Percentiles rank a stretch among this genome's conserved stretches.
Evolutionary conservation across 495 filamentous ascomycete species (phyloP).

Genomic region (Penicillium diatomitis): DNA sequence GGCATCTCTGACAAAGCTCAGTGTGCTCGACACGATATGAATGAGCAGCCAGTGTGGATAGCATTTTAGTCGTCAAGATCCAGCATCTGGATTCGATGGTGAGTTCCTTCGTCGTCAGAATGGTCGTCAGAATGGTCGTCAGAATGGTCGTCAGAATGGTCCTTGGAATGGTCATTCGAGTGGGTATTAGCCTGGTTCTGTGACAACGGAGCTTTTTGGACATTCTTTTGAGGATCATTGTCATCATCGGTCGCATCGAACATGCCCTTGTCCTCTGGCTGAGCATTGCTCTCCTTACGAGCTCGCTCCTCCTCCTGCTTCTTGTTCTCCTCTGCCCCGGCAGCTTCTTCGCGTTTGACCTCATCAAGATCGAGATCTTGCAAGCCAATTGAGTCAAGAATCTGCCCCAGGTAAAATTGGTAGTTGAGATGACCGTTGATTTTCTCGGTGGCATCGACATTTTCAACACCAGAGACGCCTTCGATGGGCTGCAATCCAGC

Average conservation of each 20-base stretch:
- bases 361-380: constrained; percentile 49
- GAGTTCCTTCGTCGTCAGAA: constrained; percentile 5
- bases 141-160: constrained; percentile 37
- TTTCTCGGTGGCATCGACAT: constrained; percentile 62
- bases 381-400: constrained; percentile 59
- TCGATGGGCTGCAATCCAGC: constrained; percentile 63
- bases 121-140: constrained; percentile 23
- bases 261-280: constrained; percentile 30
- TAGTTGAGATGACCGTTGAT: constrained; percentile 68
- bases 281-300: constrained; percentile 38
- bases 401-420: constrained; percentile 56
- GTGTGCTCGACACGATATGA: too few species aligned
- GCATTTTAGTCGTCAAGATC: constrained; percentile 16
- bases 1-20: too few species aligned
- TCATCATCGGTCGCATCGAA: constrained; percentile 19
- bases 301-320: constrained; percentile 39
- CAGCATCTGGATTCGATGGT: constrained; percentile 18
- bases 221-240: constrained; percentile 24
- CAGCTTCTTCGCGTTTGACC: constrained; percentile 50
- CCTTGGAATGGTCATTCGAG: constrained; percentile 43
- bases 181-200: constrained; percentile 39
- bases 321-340: constrained; percentile 47
- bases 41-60: too few species aligned
- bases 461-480: constrained; percentile 60
- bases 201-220: constrained; percentile 25